phyloP scores from a whole-genome alignment of 1,284 basidiomycete species.

The Termitomyces sp. region DNA sequence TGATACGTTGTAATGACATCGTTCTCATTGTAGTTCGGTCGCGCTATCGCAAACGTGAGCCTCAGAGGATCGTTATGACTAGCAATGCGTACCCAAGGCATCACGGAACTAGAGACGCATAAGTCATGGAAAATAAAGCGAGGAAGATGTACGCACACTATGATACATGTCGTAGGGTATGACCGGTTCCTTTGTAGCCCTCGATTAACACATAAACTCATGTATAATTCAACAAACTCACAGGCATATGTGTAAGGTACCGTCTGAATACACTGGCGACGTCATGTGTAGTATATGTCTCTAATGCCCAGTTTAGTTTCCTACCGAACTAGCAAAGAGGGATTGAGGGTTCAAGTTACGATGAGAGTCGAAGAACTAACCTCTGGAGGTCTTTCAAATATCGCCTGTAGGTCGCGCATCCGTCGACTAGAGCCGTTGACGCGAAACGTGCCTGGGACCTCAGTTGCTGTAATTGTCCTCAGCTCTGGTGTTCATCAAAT shows the following conservation, averaged over 20 bases:
- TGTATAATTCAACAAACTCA: conserved; percentile 34
- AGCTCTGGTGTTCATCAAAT: conserved; percentile 6
- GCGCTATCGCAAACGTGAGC: conserved; percentile 39
- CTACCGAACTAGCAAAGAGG: conserved; percentile 77
- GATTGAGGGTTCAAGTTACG: neutral
- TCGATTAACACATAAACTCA: neutral
- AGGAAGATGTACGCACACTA: conserved; percentile 49
- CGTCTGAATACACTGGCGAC: conserved; percentile 94
- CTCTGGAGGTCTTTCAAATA: conserved; percentile 85
- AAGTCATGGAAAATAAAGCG: conserved; percentile 15
- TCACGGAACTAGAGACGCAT: conserved; percentile 66
- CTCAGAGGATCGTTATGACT: neutral
- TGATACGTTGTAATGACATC: conserved; percentile 78
- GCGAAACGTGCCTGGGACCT: conserved; percentile 94
- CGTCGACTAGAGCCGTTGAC: conserved; percentile 91
- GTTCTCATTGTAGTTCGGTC: conserved; percentile 59
- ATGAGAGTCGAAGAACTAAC: conserved; percentile 42
- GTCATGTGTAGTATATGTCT: conserved; percentile 89
- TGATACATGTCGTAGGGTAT: conserved; percentile 88
- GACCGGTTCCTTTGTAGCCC: conserved; percentile 68
- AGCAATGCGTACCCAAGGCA: conserved; percentile 53
- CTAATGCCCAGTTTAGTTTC: conserved; percentile 83
- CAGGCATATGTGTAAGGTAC: conserved; percentile 95
- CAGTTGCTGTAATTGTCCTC: conserved; percentile 59
- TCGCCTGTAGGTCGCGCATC: conserved; percentile 90